These are phyloP conservation scores for Thamnidium elegans DNA, from an alignment of 192 early-diverging fungal genomes.

Conservation along the genomic window DNA sequence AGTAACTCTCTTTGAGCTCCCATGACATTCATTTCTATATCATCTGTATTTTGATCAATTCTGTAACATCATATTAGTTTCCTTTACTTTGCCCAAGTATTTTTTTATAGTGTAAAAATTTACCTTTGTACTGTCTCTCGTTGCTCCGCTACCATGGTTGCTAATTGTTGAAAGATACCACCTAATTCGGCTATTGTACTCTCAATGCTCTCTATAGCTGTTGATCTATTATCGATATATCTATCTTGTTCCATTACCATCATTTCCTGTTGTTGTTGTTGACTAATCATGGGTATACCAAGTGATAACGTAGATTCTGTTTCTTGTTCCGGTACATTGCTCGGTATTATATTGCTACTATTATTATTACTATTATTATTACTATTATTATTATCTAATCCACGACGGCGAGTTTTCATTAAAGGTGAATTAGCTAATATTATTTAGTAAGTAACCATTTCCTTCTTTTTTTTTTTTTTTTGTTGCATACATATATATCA, in stretches of 20 bases:
- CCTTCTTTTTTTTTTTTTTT: no score
- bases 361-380: neutral
- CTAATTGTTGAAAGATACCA: constrained; percentile 84
- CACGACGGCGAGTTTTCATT: constrained; percentile 49
- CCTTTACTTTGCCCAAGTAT: no score
- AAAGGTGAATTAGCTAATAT: constrained; percentile 54
- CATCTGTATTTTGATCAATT: constrained; percentile 43
- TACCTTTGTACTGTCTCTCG: constrained; percentile 79
- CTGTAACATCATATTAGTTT: neutral
- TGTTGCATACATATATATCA: no score
- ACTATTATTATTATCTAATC: constrained; percentile 20
- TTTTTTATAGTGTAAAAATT: neutral
- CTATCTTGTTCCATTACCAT: constrained; percentile 66
- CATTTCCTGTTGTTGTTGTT: constrained; percentile 68
- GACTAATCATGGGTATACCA: constrained; percentile 44
- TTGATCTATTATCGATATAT: constrained; percentile 85
- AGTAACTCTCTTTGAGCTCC: constrained; percentile 88
- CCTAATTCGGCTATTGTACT: constrained; percentile 95
- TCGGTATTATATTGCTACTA: neutral
- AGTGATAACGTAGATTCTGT: constrained; percentile 42
- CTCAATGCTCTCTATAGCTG: constrained; percentile 95
- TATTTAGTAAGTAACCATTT: neutral
- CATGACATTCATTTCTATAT: constrained; percentile 85
- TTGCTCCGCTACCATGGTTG: constrained; percentile 82
- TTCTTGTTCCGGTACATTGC: neutral